Base-by-base conservation (phyloP, 1,284 basidiomycete genomes). In the Sphagnurus paluster region DNA sequence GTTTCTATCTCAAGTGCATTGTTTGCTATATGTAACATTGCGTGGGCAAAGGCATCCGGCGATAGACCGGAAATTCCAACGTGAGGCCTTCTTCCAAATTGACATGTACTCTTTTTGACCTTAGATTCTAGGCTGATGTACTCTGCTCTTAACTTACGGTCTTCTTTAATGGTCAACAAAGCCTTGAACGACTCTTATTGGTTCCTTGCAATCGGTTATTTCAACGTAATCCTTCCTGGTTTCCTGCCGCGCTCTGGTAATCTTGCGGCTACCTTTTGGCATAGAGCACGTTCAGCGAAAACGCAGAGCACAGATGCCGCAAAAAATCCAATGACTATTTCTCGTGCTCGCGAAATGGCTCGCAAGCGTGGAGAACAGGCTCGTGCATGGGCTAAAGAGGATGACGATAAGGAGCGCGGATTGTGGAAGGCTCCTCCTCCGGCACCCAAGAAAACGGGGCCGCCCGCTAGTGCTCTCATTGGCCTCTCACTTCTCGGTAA, bases 401-500 rank as follows among this genome's bases (percentile, higher is more conserved):
- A 90, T 58, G 88, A 91, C 60, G 77, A 79, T 54, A 77, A 72
- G 60, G 75, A 68, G 43, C 60, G 54, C 23, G 77, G 76, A 9
- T 68, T 61, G 14, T 70, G 68, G 64, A 64, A 67, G 25, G 62
- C 71, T 6, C 68, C 72, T 11, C 59, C 66, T 17, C 45, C 66
- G 23, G 23, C 48, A 48, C 7, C 53, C 43, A 56, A 54, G 8
- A 47, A 56, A 9, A 21, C 50, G 5, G 49, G 55, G 41, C 60
- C 67, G 2, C 76, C 82, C 11, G 80, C 80, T 1, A 66, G 68
- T 2, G 86, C 85, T 4, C 71, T 90, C 39, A 74, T 91, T 44
- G 89, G 88, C 0, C 65, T 90, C 30, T 90, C 87, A 7, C 71
- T 92, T 48, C 74, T 91, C 26, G 87, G 88, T 1, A 90, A 90